A percentile compares a stretch with the other conserved stretches of the same genome.
These are phyloP conservation scores for Phytophthora multivora DNA, from an alignment of 352 stramenopile species.

Conservation along the genomic window DNA sequence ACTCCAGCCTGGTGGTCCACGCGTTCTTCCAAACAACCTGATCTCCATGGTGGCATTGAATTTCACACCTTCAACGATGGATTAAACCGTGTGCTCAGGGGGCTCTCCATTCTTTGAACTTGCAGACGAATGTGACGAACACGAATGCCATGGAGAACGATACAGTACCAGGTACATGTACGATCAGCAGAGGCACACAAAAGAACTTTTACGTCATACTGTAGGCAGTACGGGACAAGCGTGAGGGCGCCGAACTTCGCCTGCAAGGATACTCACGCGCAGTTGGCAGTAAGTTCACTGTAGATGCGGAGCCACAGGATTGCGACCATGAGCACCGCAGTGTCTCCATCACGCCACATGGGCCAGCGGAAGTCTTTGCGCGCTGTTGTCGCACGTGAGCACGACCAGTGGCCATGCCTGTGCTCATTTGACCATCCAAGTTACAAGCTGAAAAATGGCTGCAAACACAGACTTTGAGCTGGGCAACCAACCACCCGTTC, in stretches of 20 bases:
- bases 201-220: neutral
- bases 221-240: constrained; percentile 5
- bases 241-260: too few relatives aligned
- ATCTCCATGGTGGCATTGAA: constrained; percentile 17
- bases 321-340: neutral
- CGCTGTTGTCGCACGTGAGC: constrained; percentile 12
- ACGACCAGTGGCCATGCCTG: too few relatives aligned
- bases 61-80: constrained; percentile 19
- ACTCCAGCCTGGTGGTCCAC: constrained; percentile 1
- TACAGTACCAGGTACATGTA: neutral
- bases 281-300: neutral
- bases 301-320: neutral
- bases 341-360: constrained; percentile 25
- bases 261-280: too few relatives aligned
- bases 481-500: neutral
- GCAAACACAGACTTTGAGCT: constrained; percentile 6
- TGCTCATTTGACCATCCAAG: neutral
- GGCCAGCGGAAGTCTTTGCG: constrained; percentile 5
- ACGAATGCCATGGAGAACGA: neutral
- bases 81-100: constrained; percentile 1
- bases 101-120: constrained; percentile 4
- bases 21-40: constrained; percentile 6
- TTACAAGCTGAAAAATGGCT: neutral
- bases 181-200: neutral
- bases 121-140: constrained; percentile 4